Conservation (phyloP, 1,139 yeast genomes). For the Geotrichum candidum region DNA sequence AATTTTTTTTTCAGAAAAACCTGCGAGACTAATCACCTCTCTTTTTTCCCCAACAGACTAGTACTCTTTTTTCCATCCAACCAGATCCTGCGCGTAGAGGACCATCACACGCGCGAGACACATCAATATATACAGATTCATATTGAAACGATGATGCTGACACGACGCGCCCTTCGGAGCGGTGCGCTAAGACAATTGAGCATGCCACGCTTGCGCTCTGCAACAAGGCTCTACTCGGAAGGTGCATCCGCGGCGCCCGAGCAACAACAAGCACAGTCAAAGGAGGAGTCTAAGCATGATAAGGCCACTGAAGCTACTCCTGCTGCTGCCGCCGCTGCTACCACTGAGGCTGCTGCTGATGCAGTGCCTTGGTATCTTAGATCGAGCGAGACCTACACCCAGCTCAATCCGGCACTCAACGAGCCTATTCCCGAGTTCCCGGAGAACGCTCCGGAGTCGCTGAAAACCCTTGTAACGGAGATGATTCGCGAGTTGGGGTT, state of each 20-base stretch:
- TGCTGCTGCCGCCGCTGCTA: not conserved
- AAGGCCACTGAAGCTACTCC: not conserved
- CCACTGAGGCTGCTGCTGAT: not conserved
- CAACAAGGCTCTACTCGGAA: not conserved
- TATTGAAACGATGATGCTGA: not conserved
- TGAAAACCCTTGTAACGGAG: constrained; percentile 43
- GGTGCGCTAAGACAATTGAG: not conserved
- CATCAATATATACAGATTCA: not conserved
- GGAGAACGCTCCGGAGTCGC: constrained; percentile 45
- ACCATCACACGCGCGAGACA: not conserved
- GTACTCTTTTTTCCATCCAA: not conserved
- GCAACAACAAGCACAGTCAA: not conserved
- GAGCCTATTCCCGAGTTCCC: constrained; percentile 44
- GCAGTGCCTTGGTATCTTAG: constrained; percentile 31
- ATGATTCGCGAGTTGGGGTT: constrained; percentile 61
- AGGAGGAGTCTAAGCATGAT: not conserved
- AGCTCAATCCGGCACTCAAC: constrained; percentile 19
- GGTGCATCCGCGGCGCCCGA: not conserved
- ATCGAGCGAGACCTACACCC: constrained; percentile 20
- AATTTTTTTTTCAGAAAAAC: not conserved
- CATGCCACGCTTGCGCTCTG: not conserved
- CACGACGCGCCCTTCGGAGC: not conserved
- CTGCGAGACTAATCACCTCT: not conserved
- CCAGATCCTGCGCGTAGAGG: not conserved
- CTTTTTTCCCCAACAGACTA: not conserved